These are phyloP conservation scores for Bidens hawaiensis DNA, from an alignment of 140 eudicot species.

Conservation along the genomic window DNA sequence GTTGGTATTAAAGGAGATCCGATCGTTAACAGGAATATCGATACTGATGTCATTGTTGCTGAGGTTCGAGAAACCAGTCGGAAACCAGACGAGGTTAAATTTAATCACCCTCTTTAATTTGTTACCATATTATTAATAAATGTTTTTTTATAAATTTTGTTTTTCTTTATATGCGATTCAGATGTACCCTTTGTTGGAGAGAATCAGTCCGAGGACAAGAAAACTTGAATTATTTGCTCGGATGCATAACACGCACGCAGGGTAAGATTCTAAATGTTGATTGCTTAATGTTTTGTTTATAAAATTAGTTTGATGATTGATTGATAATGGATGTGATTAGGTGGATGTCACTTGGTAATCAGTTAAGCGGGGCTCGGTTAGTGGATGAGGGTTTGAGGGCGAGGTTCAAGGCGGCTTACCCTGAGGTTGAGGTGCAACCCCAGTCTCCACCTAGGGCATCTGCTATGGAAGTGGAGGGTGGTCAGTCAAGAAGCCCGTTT, in stretches of 20 bases:
- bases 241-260: slow-evolving; percentile 96
- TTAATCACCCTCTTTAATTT: neutral
- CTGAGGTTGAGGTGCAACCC: slow-evolving; percentile 93
- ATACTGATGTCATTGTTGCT: slow-evolving; percentile 98
- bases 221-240: slow-evolving; percentile 98
- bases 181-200: slow-evolving; percentile 98
- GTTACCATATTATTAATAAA: neutral
- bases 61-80: slow-evolving; percentile 99
- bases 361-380: slow-evolving; percentile 74
- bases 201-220: slow-evolving; percentile 97
- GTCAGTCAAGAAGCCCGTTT: slow-evolving; percentile 35
- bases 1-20: slow-evolving; percentile 99
- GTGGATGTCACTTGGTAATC: slow-evolving; percentile 98
- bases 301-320: neutral
- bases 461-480: slow-evolving; percentile 69
- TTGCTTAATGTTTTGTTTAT: neutral
- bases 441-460: slow-evolving; percentile 76
- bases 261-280: slow-evolving; percentile 43
- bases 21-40: slow-evolving; percentile 87
- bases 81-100: slow-evolving; percentile 82
- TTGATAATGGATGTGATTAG: slow-evolving; percentile 30
- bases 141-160: neutral
- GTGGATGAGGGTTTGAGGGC: slow-evolving; percentile 94
- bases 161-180: slow-evolving; percentile 8
- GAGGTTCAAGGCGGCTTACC: slow-evolving; percentile 93